phyloP scores from a whole-genome alignment of 352 stramenopile genomes.

The Phytophthora colocasiae region DNA sequence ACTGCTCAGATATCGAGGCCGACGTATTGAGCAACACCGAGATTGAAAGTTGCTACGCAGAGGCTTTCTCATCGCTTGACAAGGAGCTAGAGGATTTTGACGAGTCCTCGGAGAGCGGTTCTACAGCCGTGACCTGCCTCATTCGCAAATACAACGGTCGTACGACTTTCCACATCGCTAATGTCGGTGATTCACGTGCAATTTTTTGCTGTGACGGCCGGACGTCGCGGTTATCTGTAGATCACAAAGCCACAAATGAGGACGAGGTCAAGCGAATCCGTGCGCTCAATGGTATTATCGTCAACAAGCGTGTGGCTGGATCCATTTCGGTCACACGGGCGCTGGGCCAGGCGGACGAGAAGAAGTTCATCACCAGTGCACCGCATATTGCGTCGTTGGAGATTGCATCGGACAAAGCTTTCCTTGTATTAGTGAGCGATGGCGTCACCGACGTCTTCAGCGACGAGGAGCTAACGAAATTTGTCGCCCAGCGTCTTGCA shows the following conservation, averaged over 20 bases:
- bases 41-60: conserved; percentile 66
- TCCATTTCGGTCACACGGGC: conserved; percentile 77
- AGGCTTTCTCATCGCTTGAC: conserved; percentile 72
- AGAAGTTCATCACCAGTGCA: conserved; percentile 77
- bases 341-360: conserved; percentile 83
- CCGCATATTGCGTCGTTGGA: conserved; percentile 71
- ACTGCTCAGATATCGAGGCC: conserved; percentile 38
- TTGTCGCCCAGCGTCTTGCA: conserved; percentile 55
- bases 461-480: conserved; percentile 75
- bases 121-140: conserved; percentile 80
- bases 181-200: conserved; percentile 80
- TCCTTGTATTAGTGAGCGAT: conserved; percentile 84
- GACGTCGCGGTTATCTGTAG: conserved; percentile 69
- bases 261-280: conserved; percentile 81
- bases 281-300: conserved; percentile 77
- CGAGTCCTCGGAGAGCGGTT: conserved; percentile 70
- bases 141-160: conserved; percentile 63
- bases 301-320: conserved; percentile 83
- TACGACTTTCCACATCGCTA: conserved; percentile 79
- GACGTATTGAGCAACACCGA: conserved; percentile 66
- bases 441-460: conserved; percentile 78
- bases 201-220: conserved; percentile 62
- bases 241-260: conserved; percentile 82
- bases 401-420: conserved; percentile 55
- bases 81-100: conserved; percentile 71